Evolutionary conservation across 2,329 filamentous ascomycete species (phyloP).

Genomic region (Diaporthe citriasiana): DNA sequence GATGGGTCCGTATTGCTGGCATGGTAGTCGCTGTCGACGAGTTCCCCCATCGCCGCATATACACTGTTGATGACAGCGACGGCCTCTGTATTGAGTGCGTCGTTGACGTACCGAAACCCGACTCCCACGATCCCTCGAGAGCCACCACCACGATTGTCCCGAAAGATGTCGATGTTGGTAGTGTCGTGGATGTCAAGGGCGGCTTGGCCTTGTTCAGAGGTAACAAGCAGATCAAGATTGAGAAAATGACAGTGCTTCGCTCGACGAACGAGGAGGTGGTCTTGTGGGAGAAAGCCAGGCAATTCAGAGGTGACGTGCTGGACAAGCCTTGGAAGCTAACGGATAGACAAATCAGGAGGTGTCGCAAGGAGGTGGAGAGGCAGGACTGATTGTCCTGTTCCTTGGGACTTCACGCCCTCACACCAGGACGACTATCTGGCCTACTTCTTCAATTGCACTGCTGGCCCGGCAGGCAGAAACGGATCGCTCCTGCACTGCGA

Average conservation of each 20-base stretch:
- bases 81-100: constrained; percentile 69
- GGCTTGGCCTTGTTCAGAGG: constrained; percentile 62
- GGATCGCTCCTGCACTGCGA: background rate
- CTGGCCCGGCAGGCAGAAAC: background rate
- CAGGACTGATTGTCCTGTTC: constrained; percentile 41
- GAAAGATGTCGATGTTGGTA: constrained; percentile 63
- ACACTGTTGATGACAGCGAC: constrained; percentile 76
- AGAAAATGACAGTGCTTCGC: constrained; percentile 62
- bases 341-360: constrained; percentile 62
- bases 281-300: constrained; percentile 69
- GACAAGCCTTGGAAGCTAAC: constrained; percentile 68
- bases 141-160: constrained; percentile 39
- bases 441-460: background rate
- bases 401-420: too few species aligned
- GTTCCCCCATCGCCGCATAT: constrained; percentile 61
- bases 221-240: constrained; percentile 65
- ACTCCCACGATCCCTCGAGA: constrained; percentile 24
- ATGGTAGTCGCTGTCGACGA: constrained; percentile 75
- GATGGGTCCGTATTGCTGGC: constrained; percentile 80
- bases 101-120: constrained; percentile 46
- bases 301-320: constrained; percentile 66
- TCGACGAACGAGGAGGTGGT: constrained; percentile 70
- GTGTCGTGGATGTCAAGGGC: constrained; percentile 71
- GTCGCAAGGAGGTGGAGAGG: constrained; percentile 61
- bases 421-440: background rate